These are phyloP conservation scores for Suillus hirtellus DNA, from an alignment of 768 basidiomycete species.

Conservation along the genomic window DNA sequence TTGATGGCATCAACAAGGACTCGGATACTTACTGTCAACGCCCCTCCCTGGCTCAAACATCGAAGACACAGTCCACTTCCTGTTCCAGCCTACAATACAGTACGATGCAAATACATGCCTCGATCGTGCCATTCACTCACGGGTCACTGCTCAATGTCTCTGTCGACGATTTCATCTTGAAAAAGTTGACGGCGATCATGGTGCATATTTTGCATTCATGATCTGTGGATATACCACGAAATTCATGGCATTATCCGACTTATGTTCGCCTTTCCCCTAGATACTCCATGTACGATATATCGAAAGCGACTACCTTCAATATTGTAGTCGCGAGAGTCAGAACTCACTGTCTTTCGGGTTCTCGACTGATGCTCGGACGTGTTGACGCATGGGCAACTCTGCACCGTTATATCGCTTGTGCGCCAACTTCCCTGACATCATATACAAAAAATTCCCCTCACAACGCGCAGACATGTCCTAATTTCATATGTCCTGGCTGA, in stretches of 20 bases:
- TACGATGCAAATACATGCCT: not conserved
- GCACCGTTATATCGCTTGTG: slow-evolving; percentile 44
- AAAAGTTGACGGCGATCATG: not conserved
- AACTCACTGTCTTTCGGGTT: slow-evolving; percentile 46
- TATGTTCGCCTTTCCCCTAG: not conserved
- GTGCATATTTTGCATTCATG: not conserved
- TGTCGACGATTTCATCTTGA: not conserved
- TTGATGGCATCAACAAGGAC: not conserved
- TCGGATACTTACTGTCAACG: not conserved
- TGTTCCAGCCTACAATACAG: not conserved
- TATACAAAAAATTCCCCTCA: not conserved
- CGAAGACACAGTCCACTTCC: not conserved
- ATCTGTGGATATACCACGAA: not conserved
- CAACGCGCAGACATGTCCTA: not conserved
- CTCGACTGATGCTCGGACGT: slow-evolving; percentile 37
- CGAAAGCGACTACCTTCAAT: slow-evolving; percentile 35
- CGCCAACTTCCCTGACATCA: not conserved
- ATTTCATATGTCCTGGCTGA: not conserved
- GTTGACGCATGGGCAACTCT: slow-evolving; percentile 47
- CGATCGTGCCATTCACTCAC: not conserved
- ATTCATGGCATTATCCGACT: not conserved
- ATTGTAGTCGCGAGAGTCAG: slow-evolving; percentile 39
- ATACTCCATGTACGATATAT: not conserved
- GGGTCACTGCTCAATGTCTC: not conserved
- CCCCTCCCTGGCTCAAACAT: not conserved